Conservation (phyloP, 805 yeast species). For the Zygosaccharomyces siamensis region DNA sequence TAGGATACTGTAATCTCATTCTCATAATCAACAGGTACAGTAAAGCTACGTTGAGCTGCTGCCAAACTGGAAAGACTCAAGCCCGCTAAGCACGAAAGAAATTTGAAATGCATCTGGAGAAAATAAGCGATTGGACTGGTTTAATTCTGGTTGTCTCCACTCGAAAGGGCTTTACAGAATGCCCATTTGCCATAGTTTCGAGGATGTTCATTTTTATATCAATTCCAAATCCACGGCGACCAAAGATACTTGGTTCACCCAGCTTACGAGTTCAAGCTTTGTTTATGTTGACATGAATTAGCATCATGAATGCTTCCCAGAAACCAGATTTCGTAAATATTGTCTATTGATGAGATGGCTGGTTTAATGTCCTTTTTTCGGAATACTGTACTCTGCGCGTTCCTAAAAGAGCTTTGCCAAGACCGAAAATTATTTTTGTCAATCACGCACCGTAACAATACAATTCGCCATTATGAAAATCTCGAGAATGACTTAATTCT, state of each 20-base stretch:
- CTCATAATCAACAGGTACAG: conserved; percentile 18
- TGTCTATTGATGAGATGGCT: background rate
- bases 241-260: background rate
- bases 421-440: background rate
- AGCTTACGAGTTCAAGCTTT: background rate
- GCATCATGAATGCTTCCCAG: background rate
- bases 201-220: background rate
- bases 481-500: background rate
- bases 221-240: background rate
- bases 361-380: background rate
- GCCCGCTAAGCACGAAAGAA: conserved; percentile 7
- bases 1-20: conserved; percentile 21
- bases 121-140: background rate
- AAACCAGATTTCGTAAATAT: background rate
- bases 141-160: background rate
- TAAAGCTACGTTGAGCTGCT: conserved; percentile 13
- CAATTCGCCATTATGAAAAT: background rate
- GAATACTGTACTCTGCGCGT: background rate
- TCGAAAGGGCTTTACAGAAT: background rate
- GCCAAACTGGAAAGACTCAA: conserved; percentile 14
- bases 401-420: background rate
- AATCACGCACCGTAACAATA: background rate
- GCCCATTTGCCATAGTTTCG: background rate
- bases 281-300: background rate
- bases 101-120: conserved; percentile 7